Evolutionary conservation across 495 filamentous ascomycete species (phyloP), one percentile per base, ranked within the genome.

Genomic region (Neurospora cerealis): DNA sequence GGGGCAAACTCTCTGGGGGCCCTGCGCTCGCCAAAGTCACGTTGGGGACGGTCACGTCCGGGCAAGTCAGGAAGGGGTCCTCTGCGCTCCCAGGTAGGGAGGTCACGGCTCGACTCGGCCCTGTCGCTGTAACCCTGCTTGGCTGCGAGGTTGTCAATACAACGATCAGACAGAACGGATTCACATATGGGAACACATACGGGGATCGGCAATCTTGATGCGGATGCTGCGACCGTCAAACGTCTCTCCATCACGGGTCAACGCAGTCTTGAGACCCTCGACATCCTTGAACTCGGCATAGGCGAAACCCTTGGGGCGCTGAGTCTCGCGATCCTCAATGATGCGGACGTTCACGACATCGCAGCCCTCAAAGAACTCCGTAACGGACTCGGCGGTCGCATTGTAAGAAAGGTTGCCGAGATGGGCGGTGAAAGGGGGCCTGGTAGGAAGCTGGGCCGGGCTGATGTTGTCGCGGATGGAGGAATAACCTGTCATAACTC

Each of bases 391-490:
- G 66, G 87, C 85, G 11, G 93, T 96, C 32, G 93, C 93, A 81
- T 98, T 95, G 80, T 97, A 99, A 28, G 95, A 93, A 70, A 99
- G 89, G 79, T 99, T 99, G 74, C 96, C 96, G 70, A 99, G 88
- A 85, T 99, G 96, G 69, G 93, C 94, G 62, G 96, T 98, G 84
- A 88, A 99, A 0, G 96, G 96, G 38, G 96, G 95, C 83, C 94
- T 93, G 44, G 91, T 90, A 28, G 96, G 96, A 54, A 98, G 88
- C n/a, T 78, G 75, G 73, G 77, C 76, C 60, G 93, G 92, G 28
- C 28, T 34, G 72, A 97, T 89, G 76, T 91, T 88, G 77, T 97
- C 93, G 75, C 94, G 92, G 73, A 89, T 80, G 70, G 89, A 79
- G 48, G 76, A 87, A 78, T 90, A 93, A 76, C 90, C 91, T 86